Base-by-base conservation (phyloP, 345 rosid genomes). In the Gynandropsis gynandra region DNA sequence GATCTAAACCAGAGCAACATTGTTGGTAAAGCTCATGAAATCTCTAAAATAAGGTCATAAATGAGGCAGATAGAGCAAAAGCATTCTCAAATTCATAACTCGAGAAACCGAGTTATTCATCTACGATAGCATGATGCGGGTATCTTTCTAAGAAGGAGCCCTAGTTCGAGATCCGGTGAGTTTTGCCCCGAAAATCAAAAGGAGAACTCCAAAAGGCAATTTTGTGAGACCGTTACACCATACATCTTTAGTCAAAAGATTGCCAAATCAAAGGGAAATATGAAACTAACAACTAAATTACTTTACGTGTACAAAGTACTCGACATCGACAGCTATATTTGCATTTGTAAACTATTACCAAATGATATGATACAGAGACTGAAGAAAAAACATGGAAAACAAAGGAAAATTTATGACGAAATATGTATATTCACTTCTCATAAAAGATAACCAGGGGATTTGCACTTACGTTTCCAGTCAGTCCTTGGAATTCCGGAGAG, bases 401-500 rank as follows among this genome's bases (percentile, higher is more conserved):
- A 24, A 2, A 24, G 29, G 29, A 5, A 24, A 24, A 2, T 2
- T 24, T 5, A 24, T 24, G 29, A 24, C 2, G 5, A 24, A 24
- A 5, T 24, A 24, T 5, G 5, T 24, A 9, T 33, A 21, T 41
- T 49, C 9, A 44, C 3, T 31, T 34, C 0, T 32, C 10, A 32
- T 9, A 39, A 1, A 11, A 16, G 50, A 42, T 16, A 53, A 7
- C 33, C 29, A 19, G 7, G 12, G 40, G 52, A 47, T 52, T 16
- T 1, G 63, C 29, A 50, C 95, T 33, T 78, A 92, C 98, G 59
- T 84, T 90, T 74, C 95, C 96, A 73, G 70, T 82, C 54, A 87
- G 79, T 59, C 77, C 84, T 75, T 79, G 89, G 70, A 90, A 87
- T 58, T 84, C 96, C 0, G 87, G 81, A 14, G 98, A 90, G 76